Evolutionary conservation across 2,329 filamentous ascomycete species (phyloP).

Genomic region (Knufia fluminis): DNA sequence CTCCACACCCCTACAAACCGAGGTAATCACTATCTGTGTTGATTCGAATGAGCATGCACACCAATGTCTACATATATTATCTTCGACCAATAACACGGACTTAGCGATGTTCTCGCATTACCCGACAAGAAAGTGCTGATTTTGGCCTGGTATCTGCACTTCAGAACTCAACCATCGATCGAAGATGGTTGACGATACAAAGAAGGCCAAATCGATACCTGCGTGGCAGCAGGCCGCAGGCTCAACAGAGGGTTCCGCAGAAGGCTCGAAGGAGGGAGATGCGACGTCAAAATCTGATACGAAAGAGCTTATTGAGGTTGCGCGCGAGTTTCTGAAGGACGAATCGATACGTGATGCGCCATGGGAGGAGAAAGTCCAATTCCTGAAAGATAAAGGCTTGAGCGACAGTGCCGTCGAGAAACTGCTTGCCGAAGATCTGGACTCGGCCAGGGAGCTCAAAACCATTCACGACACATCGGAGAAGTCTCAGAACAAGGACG

Average conservation of each 20-base stretch:
- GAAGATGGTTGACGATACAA: neutral
- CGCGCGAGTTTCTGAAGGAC: slow-evolving; percentile 66
- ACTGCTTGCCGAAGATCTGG: slow-evolving; percentile 41
- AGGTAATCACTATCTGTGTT: no score
- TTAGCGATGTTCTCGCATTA: no score
- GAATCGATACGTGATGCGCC: slow-evolving; percentile 60
- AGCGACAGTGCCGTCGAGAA: slow-evolving; percentile 56
- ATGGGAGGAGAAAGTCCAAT: slow-evolving; percentile 63
- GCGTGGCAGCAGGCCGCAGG: slow-evolving; percentile 1
- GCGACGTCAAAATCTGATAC: slow-evolving; percentile 1
- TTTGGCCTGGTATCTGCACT: no score
- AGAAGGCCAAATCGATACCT: slow-evolving; percentile 3
- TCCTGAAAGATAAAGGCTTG: slow-evolving; percentile 70
- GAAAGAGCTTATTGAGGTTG: slow-evolving; percentile 51
- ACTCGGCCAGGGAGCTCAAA: slow-evolving; percentile 17
- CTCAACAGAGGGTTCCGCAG: neutral
- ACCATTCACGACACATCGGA: slow-evolving; percentile 21
- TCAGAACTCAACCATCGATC: no score
- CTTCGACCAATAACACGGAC: no score
- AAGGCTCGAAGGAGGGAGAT: slow-evolving; percentile 1
- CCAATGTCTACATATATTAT: no score
- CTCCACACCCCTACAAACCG: no score
- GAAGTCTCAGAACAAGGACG: slow-evolving; percentile 8
- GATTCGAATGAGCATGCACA: no score
- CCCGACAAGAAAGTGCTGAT: no score